Base-by-base conservation (phyloP, 1,139 yeast genomes). In the Yamadazyma sp. region DNA sequence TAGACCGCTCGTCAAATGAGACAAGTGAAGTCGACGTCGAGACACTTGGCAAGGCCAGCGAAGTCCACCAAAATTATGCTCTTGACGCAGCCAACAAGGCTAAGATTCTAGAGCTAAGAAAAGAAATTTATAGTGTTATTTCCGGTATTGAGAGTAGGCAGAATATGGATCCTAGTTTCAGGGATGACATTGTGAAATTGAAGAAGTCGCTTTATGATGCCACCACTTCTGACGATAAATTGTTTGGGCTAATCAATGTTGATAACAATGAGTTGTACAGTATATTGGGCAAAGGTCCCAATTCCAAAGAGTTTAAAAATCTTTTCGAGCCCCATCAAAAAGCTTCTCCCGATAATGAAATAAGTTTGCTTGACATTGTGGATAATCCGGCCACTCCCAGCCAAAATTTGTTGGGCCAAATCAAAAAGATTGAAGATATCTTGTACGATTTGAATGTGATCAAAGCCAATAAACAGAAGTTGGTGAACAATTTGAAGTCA, bases 181-280 rank as follows among this genome's bases (percentile, higher is more conserved):
- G 69, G 45, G 79, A 77, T 16, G 86, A 83, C 38, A 52, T 82
- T 16, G 72, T 76, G 12, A 72, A 73, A 35, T 70, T 79, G 32
- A 84, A 84, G 52, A 79, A 79, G 47, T 77, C 87, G 1, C 66
- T 92, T 41, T 66, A 81, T 25, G 83, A 82, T 39, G 92, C 95
- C 0, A 73, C 85, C 0, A 68, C 66, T 24, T 76, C 91, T 0
- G 97, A 89, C 57, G 67, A 69, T 12, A 74, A 75, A 50, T 64
- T 87, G 20, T 73, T 73, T 44, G 61, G 57, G 1, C 48, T 69
- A 15, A 57, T 72, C 5, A 58, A 56, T 39, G 54, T 53, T 3
- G 59, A 58, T 1, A 56, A 64, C 33, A 42, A 41, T 4, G 51
- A 49, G 12, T 54, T 70, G 18, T 66, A 65, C 39, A 45, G 44